phyloP scores from a whole-genome alignment of 2,329 filamentous ascomycete species.

The Curvularia sp. region DNA sequence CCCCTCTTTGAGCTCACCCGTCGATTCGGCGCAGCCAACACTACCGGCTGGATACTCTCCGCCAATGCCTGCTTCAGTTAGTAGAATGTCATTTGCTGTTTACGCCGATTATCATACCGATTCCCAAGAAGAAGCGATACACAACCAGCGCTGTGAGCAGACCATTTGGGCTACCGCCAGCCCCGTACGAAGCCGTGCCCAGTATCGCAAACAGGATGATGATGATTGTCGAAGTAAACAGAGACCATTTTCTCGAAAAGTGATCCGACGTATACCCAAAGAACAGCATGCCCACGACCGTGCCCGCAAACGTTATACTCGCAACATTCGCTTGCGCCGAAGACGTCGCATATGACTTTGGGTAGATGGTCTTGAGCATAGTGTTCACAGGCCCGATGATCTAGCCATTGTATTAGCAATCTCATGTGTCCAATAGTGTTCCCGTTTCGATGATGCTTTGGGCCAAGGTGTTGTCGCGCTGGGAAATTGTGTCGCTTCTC shows the following conservation, averaged over 20 bases:
- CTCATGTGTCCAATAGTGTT: background rate
- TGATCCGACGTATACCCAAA: slow-evolving; percentile 85
- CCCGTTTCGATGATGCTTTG: slow-evolving; percentile 8
- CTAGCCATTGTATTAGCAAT: slow-evolving; percentile 51
- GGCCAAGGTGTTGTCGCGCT: slow-evolving; percentile 7
- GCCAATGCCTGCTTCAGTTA: slow-evolving; percentile 65
- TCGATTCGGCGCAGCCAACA: slow-evolving; percentile 84
- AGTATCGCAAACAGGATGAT: slow-evolving; percentile 85
- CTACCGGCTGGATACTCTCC: slow-evolving; percentile 83
- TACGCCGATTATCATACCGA: slow-evolving; percentile 41
- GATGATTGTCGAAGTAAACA: slow-evolving; percentile 82
- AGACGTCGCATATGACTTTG: slow-evolving; percentile 71
- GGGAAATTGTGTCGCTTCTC: slow-evolving; percentile 17
- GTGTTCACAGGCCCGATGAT: slow-evolving; percentile 90
- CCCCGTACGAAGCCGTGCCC: slow-evolving; percentile 77
- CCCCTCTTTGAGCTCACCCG: slow-evolving; percentile 79
- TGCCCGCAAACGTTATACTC: slow-evolving; percentile 85
- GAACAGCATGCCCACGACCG: slow-evolving; percentile 79
- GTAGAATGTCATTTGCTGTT: background rate
- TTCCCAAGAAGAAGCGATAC: slow-evolving; percentile 80
- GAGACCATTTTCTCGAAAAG: slow-evolving; percentile 82
- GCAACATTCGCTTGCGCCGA: slow-evolving; percentile 75
- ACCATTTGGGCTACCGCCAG: slow-evolving; percentile 70
- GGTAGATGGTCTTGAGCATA: slow-evolving; percentile 73
- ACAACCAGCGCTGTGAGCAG: slow-evolving; percentile 81